Evolutionary conservation across 345 rosid species (phyloP).

Genomic region (Turritis glabra): DNA sequence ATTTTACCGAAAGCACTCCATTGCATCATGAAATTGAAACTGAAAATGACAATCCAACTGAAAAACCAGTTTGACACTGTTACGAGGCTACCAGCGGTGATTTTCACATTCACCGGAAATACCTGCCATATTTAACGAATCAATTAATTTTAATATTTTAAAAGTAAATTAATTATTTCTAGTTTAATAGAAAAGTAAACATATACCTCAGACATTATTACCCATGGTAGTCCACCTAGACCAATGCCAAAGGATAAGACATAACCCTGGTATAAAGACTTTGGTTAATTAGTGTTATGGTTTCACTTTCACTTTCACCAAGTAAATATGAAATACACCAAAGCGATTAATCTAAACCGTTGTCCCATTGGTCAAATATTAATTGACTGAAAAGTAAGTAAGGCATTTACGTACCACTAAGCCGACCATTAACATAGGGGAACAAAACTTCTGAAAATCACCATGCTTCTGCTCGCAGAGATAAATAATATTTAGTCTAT

Average conservation of each 20-base stretch:
- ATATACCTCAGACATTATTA: constrained; percentile 70
- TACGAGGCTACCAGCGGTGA: constrained; percentile 55
- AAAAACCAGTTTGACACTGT: constrained; percentile 47
- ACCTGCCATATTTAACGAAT: constrained; percentile 32
- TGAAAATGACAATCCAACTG: constrained; percentile 48
- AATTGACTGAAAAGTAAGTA: neutral
- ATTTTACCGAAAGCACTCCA: constrained; percentile 44
- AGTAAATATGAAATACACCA: neutral
- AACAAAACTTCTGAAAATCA: constrained; percentile 32
- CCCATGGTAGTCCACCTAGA: constrained; percentile 57
- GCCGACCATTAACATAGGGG: constrained; percentile 42
- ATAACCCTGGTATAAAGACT: constrained; percentile 41
- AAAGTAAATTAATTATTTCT: neutral
- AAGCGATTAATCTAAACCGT: neutral
- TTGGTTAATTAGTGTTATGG: neutral
- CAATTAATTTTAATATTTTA: neutral
- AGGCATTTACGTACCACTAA: constrained; percentile 42
- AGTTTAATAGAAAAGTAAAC: neutral
- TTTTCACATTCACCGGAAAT: constrained; percentile 54
- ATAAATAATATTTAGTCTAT: neutral
- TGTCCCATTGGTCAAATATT: neutral
- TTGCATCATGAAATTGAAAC: constrained; percentile 54
- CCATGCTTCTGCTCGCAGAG: constrained; percentile 28
- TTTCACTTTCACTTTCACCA: too few relatives aligned
- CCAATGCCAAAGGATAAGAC: constrained; percentile 39